Evolutionary conservation across 2,329 filamentous ascomycete species (phyloP).

Genomic region (Teratosphaeria zuluensis): DNA sequence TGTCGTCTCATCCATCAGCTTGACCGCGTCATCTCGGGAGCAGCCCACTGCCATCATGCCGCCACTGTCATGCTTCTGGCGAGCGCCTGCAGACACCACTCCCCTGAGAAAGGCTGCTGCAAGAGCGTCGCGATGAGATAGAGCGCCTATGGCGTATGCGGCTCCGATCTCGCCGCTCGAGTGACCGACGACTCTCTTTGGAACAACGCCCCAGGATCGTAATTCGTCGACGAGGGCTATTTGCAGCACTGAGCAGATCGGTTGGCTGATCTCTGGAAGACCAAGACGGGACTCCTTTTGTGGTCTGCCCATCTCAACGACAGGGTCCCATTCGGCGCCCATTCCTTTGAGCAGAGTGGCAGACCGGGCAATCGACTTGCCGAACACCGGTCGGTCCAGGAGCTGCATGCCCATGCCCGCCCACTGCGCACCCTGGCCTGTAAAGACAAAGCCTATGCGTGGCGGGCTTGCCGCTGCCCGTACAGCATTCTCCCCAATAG

Average conservation of each 20-base stretch:
- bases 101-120: conserved; percentile 16
- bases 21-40: neutral
- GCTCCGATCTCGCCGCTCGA: conserved; percentile 26
- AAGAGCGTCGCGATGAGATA: conserved; percentile 10
- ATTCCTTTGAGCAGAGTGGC: neutral
- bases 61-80: neutral
- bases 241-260: conserved; percentile 47
- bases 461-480: no score
- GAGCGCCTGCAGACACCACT: neutral
- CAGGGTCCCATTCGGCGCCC: neutral
- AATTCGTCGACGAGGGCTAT: conserved; percentile 39
- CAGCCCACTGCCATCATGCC: neutral
- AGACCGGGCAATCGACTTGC: neutral
- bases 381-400: neutral
- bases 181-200: conserved; percentile 21
- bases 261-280: conserved; percentile 36
- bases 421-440: conserved; percentile 2
- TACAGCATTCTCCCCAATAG: neutral
- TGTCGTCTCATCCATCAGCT: no score
- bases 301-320: conserved; percentile 7
- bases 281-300: conserved; percentile 3
- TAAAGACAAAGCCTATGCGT: neutral
- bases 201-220: conserved; percentile 8
- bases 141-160: conserved; percentile 19
- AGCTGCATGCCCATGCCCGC: neutral